These are phyloP conservation scores for Xylariaceae sp. DNA, from an alignment of 2,329 filamentous ascomycete species.

Conservation along the genomic window DNA sequence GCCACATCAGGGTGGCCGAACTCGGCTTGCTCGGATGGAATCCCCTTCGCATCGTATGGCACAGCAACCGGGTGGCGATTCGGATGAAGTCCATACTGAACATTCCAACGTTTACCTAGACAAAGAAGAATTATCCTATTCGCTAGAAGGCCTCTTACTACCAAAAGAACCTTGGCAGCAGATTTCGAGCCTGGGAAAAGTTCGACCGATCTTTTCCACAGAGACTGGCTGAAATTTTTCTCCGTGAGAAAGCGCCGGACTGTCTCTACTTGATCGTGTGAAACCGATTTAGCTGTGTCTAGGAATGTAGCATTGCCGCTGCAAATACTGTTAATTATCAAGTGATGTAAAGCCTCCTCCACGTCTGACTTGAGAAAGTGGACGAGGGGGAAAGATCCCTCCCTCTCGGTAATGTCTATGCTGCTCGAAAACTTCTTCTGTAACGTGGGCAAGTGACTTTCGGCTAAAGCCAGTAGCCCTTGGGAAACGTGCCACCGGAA, in stretches of 20 bases:
- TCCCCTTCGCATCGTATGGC: slow-evolving; percentile 57
- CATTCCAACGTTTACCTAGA: slow-evolving; percentile 58
- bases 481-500: slow-evolving; percentile 55
- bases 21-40: slow-evolving; percentile 49
- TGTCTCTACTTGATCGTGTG: not conserved
- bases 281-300: not conserved
- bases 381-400: not conserved
- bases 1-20: slow-evolving; percentile 60
- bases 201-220: not conserved
- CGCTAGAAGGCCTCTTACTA: slow-evolving; percentile 54
- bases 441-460: not conserved
- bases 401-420: not conserved
- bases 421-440: not conserved
- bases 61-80: slow-evolving; percentile 46
- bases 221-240: not conserved
- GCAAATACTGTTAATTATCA: not conserved
- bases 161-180: slow-evolving; percentile 21
- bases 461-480: slow-evolving; percentile 36
- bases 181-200: not conserved
- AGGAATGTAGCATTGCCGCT: not conserved
- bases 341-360: not conserved
- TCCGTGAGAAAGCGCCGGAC: not conserved
- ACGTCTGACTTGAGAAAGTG: not conserved
- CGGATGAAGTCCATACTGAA: slow-evolving; percentile 57
- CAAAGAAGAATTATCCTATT: slow-evolving; percentile 49